Evolutionary conservation across 495 filamentous ascomycete genomes (phyloP), one percentile per base, ranked within the genome.

Genomic region (Penicillium diatomitis): DNA sequence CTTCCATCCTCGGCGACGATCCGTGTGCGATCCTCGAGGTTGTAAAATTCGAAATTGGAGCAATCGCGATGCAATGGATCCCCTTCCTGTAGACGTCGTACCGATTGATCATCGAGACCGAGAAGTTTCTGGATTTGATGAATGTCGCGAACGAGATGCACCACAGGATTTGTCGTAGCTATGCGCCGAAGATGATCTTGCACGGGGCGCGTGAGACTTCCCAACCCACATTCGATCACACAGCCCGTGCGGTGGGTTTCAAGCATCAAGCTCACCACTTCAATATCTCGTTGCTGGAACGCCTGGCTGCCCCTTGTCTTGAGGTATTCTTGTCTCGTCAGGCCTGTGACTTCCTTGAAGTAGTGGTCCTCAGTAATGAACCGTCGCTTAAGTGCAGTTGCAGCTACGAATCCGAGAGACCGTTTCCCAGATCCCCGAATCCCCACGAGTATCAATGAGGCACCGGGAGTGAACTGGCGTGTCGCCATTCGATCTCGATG

Each of bases 11-110:
- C 67, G 4, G 42, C 37, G 29, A 51, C 52, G 34, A 62, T 30
- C 35, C 56, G 63, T 3, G 66, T 69, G 10, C 62, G 60, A 36
- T 72, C 65, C 68, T 80, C 79, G 37, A 88, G 61, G 54, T 92
- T 92, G 69, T 83, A 90, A 56, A 83, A 90, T 60, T 90, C 86
- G 35, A 85, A 78, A 57, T 89, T 90, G 6, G 86, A 86, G 63
- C 85, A 89, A 10, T 69, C 69, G 45, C 83, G 71, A 61, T 85
- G 75, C 42, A 69, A 62, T 27, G 77, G 67, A 58, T 83, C 65
- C 58, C 70, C 57, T 60, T 77, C 58, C 64, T 73, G 65, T 52
- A 84, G 54, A 52, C 80, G 56, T 53, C 67, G 50, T 60, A 68
- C 62, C 44, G 80, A 67, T 50, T 73, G 74, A 34, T 86, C 77